Conservation (phyloP, 2,329 filamentous ascomycete genomes). For the Rutstroemia sp. region DNA sequence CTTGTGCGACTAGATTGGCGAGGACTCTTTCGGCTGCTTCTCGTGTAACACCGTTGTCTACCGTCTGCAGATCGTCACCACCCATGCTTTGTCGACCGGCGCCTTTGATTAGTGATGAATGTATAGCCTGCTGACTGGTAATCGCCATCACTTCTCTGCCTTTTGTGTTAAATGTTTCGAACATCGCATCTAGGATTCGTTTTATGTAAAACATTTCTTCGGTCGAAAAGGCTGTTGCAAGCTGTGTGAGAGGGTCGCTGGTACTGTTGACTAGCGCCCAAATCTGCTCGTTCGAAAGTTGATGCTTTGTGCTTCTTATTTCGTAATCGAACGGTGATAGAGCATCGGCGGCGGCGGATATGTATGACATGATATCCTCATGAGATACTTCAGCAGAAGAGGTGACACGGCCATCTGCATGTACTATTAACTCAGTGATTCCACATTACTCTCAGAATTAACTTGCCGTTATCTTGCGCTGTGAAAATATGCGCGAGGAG, state of each 20-base stretch:
- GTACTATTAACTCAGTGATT: neutral
- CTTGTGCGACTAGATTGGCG: constrained; percentile 62
- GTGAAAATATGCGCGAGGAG: constrained; percentile 72
- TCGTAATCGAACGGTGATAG: constrained; percentile 81
- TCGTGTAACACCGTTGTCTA: constrained; percentile 58
- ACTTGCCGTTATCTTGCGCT: constrained; percentile 28
- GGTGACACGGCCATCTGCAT: constrained; percentile 37
- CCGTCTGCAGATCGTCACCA: constrained; percentile 25
- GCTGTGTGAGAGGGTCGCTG: constrained; percentile 76
- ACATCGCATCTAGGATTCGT: constrained; percentile 82
- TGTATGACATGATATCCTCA: constrained; percentile 59
- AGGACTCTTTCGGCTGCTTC: constrained; percentile 71
- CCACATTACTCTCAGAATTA: neutral
- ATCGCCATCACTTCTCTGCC: constrained; percentile 80
- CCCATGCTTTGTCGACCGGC: constrained; percentile 23
- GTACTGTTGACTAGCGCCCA: constrained; percentile 85
- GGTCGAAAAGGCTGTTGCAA: constrained; percentile 71
- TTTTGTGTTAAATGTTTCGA: constrained; percentile 76
- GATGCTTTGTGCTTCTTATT: constrained; percentile 68
- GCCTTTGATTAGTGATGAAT: constrained; percentile 59
- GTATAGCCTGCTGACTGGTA: constrained; percentile 66
- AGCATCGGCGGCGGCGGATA: constrained; percentile 62
- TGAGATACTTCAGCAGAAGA: constrained; percentile 57
- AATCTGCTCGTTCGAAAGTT: constrained; percentile 57
- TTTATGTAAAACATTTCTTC: constrained; percentile 91